Evolutionary conservation across 345 rosid species (phyloP).

Genomic region (Moricandia moricandioides): DNA sequence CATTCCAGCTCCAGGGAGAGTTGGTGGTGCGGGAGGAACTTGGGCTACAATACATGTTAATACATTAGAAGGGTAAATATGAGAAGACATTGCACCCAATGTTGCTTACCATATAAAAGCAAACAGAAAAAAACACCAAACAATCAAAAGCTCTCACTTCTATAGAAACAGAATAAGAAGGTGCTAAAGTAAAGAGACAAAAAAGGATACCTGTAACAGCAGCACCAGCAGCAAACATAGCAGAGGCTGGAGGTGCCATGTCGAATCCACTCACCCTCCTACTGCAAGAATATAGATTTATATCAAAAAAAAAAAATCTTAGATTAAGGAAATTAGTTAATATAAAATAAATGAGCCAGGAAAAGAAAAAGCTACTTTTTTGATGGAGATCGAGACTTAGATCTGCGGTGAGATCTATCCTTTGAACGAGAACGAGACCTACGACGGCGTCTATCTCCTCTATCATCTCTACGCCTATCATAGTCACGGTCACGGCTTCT

Average conservation of each 20-base stretch:
- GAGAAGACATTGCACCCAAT: no score
- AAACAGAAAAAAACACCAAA: no score
- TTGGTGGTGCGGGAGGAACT: constrained; percentile 59
- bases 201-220: constrained; percentile 51
- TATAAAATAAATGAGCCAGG: constrained; percentile 28
- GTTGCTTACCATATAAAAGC: no score
- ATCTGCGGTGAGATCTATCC: constrained; percentile 58
- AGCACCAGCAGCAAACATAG: constrained; percentile 58
- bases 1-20: constrained; percentile 76
- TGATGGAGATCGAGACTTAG: constrained; percentile 70
- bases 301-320: not conserved
- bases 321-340: not conserved
- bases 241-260: constrained; percentile 86
- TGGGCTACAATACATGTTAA: not conserved
- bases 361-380: constrained; percentile 54
- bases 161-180: constrained; percentile 29
- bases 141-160: no score
- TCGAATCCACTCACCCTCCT: constrained; percentile 81
- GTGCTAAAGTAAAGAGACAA: constrained; percentile 22
- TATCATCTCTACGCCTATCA: constrained; percentile 76
- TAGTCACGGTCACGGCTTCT: constrained; percentile 63
- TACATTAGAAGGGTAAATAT: no score
- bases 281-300: constrained; percentile 49
- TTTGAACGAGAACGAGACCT: constrained; percentile 53
- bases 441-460: constrained; percentile 61